Conservation (phyloP, 208 protist species). For the Crithidia mellificae region DNA sequence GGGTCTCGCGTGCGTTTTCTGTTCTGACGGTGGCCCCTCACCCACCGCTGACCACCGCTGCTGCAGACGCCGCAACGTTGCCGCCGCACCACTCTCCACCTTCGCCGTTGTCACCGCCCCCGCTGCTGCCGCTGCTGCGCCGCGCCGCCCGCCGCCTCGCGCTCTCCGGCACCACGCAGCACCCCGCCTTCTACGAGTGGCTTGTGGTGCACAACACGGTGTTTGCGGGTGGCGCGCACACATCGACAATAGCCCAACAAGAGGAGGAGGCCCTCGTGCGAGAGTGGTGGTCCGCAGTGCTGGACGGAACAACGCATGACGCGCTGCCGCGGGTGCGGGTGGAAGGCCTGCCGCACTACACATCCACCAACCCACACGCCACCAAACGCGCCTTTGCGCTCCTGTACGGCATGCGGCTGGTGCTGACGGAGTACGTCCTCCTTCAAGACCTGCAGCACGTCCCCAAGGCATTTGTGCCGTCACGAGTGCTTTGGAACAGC, state of each 20-base stretch:
- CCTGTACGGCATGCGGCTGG: slow-evolving; percentile 19
- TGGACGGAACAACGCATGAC: background rate
- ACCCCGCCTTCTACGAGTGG: slow-evolving; percentile 34
- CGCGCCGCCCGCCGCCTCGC: slow-evolving; percentile 13
- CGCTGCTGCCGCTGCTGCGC: slow-evolving; percentile 8
- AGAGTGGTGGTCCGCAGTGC: slow-evolving; percentile 16
- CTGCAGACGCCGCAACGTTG: background rate
- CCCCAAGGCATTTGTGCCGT: background rate
- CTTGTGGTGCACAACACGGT: slow-evolving; percentile 21
- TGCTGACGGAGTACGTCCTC: slow-evolving; percentile 18
- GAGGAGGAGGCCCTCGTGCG: slow-evolving; percentile 19
- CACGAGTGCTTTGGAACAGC: background rate
- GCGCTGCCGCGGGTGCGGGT: slow-evolving; percentile 13
- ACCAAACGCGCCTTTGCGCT: slow-evolving; percentile 8
- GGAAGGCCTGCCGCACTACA: slow-evolving; percentile 3
- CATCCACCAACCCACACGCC: background rate
- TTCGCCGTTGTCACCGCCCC: background rate
- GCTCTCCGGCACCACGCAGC: slow-evolving; percentile 6
- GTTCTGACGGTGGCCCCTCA: slow-evolving; percentile 24
- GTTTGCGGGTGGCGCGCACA: background rate
- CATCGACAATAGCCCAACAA: background rate
- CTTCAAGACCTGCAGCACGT: slow-evolving; percentile 16
- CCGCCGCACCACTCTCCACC: background rate
- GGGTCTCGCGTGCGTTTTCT: slow-evolving; percentile 16
- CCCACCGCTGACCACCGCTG: background rate